Conservation (phyloP, 2,329 filamentous ascomycete genomes). For the Lecanosticta acicola region DNA sequence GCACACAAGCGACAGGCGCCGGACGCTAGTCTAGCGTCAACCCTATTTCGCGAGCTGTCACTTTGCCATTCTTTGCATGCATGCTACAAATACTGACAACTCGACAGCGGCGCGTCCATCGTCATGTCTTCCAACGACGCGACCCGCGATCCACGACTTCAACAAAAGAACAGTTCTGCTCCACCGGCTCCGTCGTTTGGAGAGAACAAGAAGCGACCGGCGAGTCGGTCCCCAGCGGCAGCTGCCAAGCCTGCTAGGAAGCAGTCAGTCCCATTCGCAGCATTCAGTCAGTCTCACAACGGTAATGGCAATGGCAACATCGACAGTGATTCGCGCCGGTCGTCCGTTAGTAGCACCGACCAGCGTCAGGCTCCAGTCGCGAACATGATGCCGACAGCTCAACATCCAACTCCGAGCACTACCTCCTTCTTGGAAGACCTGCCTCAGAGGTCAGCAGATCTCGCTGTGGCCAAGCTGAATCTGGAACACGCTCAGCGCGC, state of each 20-base stretch:
- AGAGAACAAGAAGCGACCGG: conserved; percentile 2
- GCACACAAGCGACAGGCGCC: no score
- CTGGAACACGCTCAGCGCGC: neutral
- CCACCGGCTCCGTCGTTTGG: neutral
- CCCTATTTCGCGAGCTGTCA: neutral
- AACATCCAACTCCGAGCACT: neutral
- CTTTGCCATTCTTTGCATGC: neutral
- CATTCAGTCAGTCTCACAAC: neutral
- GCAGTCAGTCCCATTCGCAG: neutral
- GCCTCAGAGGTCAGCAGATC: neutral
- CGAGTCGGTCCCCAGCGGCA: conserved; percentile 5
- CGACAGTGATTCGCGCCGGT: neutral
- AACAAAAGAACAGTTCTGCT: conserved; percentile 1
- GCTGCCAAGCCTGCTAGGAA: conserved; percentile 1
- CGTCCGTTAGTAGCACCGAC: neutral
- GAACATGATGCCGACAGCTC: neutral
- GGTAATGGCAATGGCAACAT: neutral
- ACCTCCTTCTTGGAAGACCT: neutral
- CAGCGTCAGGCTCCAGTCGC: neutral
- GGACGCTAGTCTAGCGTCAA: no score
- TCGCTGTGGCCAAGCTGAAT: neutral
- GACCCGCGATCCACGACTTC: conserved; percentile 3
- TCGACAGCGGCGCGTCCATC: neutral
- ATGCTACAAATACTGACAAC: neutral
- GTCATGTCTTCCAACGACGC: conserved; percentile 3